Conservation (phyloP, 768 basidiomycete species). For the Tephrocybe rancida region DNA sequence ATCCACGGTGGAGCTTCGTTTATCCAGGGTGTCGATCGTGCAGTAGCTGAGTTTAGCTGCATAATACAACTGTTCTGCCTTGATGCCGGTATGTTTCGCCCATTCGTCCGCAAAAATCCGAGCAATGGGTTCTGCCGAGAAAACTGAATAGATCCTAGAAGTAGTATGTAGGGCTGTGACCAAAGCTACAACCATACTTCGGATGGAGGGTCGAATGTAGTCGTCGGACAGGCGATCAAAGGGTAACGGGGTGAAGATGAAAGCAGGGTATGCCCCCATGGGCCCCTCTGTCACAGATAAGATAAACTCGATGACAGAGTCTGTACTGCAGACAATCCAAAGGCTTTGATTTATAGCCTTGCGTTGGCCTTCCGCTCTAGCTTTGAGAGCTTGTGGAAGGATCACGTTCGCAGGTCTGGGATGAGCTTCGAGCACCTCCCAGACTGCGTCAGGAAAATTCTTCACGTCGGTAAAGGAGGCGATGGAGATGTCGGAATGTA, state of each 20-base stretch:
- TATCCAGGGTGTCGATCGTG: slow-evolving; percentile 43
- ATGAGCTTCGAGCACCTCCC: slow-evolving; percentile 35
- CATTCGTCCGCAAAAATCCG: slow-evolving; percentile 49
- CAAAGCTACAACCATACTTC: slow-evolving; percentile 37
- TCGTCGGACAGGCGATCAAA: slow-evolving; percentile 37
- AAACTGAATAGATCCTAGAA: slow-evolving; percentile 65
- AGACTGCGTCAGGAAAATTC: slow-evolving; percentile 38
- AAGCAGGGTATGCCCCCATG: slow-evolving; percentile 66
- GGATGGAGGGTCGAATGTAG: slow-evolving; percentile 41
- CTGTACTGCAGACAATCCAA: slow-evolving; percentile 36
- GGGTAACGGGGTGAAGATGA: slow-evolving; percentile 54
- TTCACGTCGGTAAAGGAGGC: slow-evolving; percentile 28
- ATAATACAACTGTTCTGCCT: slow-evolving; percentile 55
- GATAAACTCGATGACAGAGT: slow-evolving; percentile 46
- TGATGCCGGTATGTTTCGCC: slow-evolving; percentile 46
- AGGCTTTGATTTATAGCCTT: slow-evolving; percentile 19
- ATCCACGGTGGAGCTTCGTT: slow-evolving; percentile 17
- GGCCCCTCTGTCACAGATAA: slow-evolving; percentile 59
- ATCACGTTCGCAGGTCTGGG: slow-evolving; percentile 43
- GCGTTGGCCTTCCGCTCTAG: slow-evolving; percentile 16
- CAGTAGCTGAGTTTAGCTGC: slow-evolving; percentile 60
- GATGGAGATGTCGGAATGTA: slow-evolving; percentile 8
- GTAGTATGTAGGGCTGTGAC: slow-evolving; percentile 27
- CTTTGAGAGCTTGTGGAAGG: slow-evolving; percentile 39
- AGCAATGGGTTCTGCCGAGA: slow-evolving; percentile 53